Evolutionary conservation across 805 yeast genomes (phyloP), one percentile per base, ranked within the genome.

Genomic region (Teunomyces kruisii): DNA sequence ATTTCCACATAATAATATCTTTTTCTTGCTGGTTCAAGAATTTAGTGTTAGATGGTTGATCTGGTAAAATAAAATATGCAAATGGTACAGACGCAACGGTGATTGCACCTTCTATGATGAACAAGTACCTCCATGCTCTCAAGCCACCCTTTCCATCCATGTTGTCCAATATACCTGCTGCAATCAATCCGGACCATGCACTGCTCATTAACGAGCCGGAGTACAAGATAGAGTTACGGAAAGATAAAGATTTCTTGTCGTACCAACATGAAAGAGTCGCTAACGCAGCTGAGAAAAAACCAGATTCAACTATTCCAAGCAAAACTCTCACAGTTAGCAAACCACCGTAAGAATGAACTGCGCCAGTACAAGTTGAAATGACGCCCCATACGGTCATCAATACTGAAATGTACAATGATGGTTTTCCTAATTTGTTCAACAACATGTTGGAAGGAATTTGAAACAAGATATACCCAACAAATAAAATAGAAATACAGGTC

Each of bases 191-290:
- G 13, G 80, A 67, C 49, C 77, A 74, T 1, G 83, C 82, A 37
- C 83, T 80, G 26, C 80, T 72, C 46, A 70, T 61, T 42, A 75
- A 63, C 9, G 80, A 72, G 19, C 83, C 83, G 14, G 78, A 70
- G 53, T 75, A 75, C 36, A 78, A 62, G 44, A 79, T 64, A 8
- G 82, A 71, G 42, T 77, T 75, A 52, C 84, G 65, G 39, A 74
- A 60, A 15, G 81, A 70, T 33, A 79, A 59, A 46, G 78, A 80
- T 46, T 66, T 72, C 46, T 75, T 64, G 12, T 76, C 73, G 55
- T 79, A 79, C 84, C 83, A 79, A 49, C 78, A 75, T 1, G 83
- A 77, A 42, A 79, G 58, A 31, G 72, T 74, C 50, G 70, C 76
- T 38, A 78, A 61, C 30, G 78, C 76, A 44, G 75, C 76, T 50